These are phyloP conservation scores for Cucurbita ficifolia DNA, from an alignment of 306 rosid genomes.

Conservation along the genomic window DNA sequence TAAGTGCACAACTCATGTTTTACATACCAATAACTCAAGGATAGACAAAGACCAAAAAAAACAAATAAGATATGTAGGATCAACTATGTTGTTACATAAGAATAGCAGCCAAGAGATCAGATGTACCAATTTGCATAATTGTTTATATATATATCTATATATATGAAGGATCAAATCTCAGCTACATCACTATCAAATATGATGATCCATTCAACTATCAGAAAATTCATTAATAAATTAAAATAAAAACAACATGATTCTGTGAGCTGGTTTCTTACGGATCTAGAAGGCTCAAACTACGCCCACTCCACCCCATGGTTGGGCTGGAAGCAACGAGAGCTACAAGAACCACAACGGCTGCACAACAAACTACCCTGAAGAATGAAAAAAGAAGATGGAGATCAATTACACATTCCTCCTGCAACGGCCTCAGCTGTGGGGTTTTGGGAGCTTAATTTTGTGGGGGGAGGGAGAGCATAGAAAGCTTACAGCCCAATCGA, in stretches of 20 bases:
- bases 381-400: constrained; percentile 7
- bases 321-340: constrained; percentile 98
- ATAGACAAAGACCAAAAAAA: neutral
- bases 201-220: neutral
- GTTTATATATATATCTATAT: neutral
- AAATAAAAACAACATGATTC: constrained; percentile 9
- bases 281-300: constrained; percentile 91
- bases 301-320: constrained; percentile 97
- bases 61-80: neutral
- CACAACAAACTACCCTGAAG: constrained; percentile 66
- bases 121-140: neutral
- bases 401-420: constrained; percentile 12
- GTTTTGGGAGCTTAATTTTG: neutral
- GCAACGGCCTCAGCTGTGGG: constrained; percentile 4
- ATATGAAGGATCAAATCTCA: neutral
- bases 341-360: constrained; percentile 60
- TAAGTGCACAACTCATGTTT: neutral
- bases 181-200: neutral
- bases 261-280: constrained; percentile 51
- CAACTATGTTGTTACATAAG: neutral
- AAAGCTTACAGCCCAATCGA: constrained; percentile 76
- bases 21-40: neutral
- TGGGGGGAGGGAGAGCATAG: neutral
- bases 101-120: neutral
- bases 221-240: constrained; percentile 1